phyloP scores from a whole-genome alignment of 495 filamentous ascomycete species.

The Penicillium longicatenatum region DNA sequence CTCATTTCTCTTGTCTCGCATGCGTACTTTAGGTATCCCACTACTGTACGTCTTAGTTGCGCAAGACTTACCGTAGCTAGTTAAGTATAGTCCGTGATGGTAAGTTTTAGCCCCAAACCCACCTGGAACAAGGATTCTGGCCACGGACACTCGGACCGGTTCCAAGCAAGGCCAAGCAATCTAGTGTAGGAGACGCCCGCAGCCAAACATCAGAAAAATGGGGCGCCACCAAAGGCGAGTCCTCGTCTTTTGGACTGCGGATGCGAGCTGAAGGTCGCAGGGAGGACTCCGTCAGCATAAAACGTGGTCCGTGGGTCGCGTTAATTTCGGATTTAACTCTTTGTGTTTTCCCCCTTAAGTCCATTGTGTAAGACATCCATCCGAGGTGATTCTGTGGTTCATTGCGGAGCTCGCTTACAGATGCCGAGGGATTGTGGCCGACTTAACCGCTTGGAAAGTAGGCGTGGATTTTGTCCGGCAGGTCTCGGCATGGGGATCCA shows the following conservation, averaged over 20 bases:
- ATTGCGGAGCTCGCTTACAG: conserved; percentile 25
- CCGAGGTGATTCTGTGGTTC: neutral
- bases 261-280: conserved; percentile 1
- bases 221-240: conserved; percentile 3
- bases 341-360: neutral
- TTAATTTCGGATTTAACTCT: conserved; percentile 5
- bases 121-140: neutral
- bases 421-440: conserved; percentile 8
- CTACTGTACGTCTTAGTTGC: neutral
- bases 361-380: neutral
- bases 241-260: neutral
- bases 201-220: conserved; percentile 24
- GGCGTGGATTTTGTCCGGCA: conserved; percentile 1
- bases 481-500: conserved; percentile 1
- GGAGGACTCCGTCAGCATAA: conserved; percentile 20
- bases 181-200: conserved; percentile 27
- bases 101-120: neutral
- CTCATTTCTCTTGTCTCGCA: neutral
- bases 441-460: neutral
- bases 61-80: neutral
- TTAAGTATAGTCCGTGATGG: neutral
- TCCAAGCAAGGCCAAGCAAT: conserved; percentile 35
- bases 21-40: neutral
- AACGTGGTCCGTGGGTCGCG: conserved; percentile 27
- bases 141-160: conserved; percentile 13